Evolutionary conservation across 2,329 filamentous ascomycete species (phyloP).

Genomic region (Diaporthe amygdali): DNA sequence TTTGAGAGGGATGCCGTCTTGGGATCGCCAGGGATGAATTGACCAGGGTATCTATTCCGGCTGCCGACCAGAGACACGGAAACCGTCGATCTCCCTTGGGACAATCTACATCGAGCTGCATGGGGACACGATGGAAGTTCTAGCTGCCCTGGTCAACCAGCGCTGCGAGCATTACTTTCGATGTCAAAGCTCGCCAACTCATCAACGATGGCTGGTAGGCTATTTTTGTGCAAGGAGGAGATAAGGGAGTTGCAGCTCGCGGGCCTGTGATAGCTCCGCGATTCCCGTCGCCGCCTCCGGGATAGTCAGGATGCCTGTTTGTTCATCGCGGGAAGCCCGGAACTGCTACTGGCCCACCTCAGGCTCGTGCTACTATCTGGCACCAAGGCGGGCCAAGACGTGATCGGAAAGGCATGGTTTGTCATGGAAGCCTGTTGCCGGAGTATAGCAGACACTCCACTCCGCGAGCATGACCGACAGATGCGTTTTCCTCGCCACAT

Average conservation of each 20-base stretch:
- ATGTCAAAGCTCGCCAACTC: background rate
- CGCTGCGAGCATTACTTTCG: background rate
- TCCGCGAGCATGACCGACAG: background rate
- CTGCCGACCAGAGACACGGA: slow-evolving; percentile 1
- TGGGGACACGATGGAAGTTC: background rate
- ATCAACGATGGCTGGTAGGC: background rate
- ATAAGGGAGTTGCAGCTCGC: background rate
- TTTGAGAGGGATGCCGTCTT: background rate
- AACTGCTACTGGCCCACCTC: too few species aligned
- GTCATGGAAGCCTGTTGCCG: background rate
- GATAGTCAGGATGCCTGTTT: background rate
- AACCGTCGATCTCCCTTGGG: slow-evolving; percentile 1
- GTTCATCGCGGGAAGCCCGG: background rate
- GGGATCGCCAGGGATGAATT: slow-evolving; percentile 2
- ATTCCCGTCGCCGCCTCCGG: background rate
- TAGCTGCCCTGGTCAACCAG: background rate
- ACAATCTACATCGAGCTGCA: background rate
- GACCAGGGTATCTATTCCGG: background rate
- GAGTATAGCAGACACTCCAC: too few species aligned
- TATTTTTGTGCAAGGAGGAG: background rate
- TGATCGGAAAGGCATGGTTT: too few species aligned
- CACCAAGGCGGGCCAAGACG: background rate
- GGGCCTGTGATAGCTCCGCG: background rate
- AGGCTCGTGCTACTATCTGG: background rate
- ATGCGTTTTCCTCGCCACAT: too few species aligned